Percentiles rank a stretch among this genome's conserved stretches.
Evolutionary conservation across 495 filamentous ascomycete species (phyloP).

Genomic region (Annulohypoxylon maeteangense): DNA sequence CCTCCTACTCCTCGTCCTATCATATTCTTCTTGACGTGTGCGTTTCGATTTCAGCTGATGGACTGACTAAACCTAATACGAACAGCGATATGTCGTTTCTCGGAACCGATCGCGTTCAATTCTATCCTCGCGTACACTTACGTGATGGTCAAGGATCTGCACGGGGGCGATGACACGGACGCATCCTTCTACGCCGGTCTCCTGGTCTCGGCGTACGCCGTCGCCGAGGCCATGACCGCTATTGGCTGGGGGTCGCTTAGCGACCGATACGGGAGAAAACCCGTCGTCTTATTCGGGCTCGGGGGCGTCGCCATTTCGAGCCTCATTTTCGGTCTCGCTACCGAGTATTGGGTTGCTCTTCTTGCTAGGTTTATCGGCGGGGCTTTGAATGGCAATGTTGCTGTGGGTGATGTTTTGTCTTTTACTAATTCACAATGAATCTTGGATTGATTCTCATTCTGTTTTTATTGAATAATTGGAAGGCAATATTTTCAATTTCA

Average conservation of each 20-base stretch:
- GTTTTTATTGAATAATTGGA: neutral
- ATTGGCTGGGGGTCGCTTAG: constrained; percentile 87
- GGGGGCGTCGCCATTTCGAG: constrained; percentile 87
- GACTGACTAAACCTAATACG: constrained; percentile 2
- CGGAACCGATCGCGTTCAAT: constrained; percentile 96
- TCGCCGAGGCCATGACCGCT: constrained; percentile 84
- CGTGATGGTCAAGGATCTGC: constrained; percentile 86
- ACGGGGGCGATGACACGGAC: constrained; percentile 72
- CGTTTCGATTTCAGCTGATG: neutral
- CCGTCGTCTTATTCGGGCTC: constrained; percentile 80
- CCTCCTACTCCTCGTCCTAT: neutral
- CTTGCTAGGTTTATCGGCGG: constrained; percentile 84
- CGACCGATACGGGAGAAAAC: constrained; percentile 84
- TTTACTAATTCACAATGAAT: neutral
- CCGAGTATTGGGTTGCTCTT: constrained; percentile 77
- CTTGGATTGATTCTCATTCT: neutral
- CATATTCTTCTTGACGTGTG: neutral
- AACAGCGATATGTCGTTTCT: constrained; percentile 84
- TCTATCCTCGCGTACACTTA: constrained; percentile 95
- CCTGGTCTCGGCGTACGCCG: constrained; percentile 88
- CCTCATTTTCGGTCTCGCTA: constrained; percentile 85
- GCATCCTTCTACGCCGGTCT: constrained; percentile 88
- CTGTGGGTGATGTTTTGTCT: constrained; percentile 33
- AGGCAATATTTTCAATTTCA: neutral
- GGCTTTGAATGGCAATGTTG: constrained; percentile 77